These are phyloP conservation scores for Torulaspora maleeae DNA, from an alignment of 805 yeast species.

Conservation along the genomic window DNA sequence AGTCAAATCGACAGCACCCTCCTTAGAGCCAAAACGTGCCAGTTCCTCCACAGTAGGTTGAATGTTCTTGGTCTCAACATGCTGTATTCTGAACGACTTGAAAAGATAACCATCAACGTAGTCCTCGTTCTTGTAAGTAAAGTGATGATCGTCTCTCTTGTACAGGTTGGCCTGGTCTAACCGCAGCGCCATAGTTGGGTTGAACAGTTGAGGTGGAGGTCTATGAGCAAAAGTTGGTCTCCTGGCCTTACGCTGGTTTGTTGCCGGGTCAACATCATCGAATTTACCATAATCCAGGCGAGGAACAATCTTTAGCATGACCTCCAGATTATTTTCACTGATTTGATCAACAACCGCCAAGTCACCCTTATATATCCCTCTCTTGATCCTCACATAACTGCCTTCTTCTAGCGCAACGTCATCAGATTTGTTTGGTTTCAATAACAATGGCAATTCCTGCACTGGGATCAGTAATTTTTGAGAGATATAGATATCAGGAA, in stretches of 20 bases:
- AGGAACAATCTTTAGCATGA: slow-evolving; percentile 88
- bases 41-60: slow-evolving; percentile 86
- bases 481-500: slow-evolving; percentile 73
- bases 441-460: slow-evolving; percentile 86
- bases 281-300: slow-evolving; percentile 84
- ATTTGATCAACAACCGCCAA: slow-evolving; percentile 89
- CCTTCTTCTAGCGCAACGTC: slow-evolving; percentile 91
- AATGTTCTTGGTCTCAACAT: slow-evolving; percentile 73
- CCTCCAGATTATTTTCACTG: slow-evolving; percentile 93
- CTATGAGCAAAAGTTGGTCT: slow-evolving; percentile 57
- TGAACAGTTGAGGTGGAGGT: slow-evolving; percentile 83
- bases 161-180: slow-evolving; percentile 71
- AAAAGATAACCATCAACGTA: slow-evolving; percentile 82
- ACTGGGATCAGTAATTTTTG: slow-evolving; percentile 88
- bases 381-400: slow-evolving; percentile 79
- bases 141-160: slow-evolving; percentile 61
- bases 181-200: slow-evolving; percentile 82
- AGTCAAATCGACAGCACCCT: slow-evolving; percentile 84
- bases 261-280: slow-evolving; percentile 48
- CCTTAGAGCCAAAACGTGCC: slow-evolving; percentile 71
- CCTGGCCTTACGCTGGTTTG: slow-evolving; percentile 46
- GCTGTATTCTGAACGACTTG: slow-evolving; percentile 82
- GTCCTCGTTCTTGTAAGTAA: slow-evolving; percentile 78
- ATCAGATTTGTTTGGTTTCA: slow-evolving; percentile 82
- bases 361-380: slow-evolving; percentile 91